A percentile compares a stretch with the other conserved stretches of the same genome.
Evolutionary conservation across 1,284 basidiomycete genomes (phyloP).

Genomic region (Ceratorhiza oryzae-sativae): DNA sequence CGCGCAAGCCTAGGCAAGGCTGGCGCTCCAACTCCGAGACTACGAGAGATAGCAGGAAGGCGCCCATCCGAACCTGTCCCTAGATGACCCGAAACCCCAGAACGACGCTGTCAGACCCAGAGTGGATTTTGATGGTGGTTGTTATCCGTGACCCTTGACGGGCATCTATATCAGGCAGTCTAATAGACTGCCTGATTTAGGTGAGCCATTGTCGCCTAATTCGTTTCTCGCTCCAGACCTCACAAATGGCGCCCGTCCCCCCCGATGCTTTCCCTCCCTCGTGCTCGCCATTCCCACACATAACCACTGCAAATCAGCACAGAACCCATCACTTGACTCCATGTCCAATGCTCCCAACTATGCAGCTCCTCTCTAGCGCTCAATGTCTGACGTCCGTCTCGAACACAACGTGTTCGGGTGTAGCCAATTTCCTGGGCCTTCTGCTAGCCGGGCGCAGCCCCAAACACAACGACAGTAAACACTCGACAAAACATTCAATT

Average conservation of each 20-base stretch:
- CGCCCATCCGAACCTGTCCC: neutral
- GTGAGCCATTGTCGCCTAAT: slow-evolving; percentile 25
- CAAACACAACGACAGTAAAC: neutral
- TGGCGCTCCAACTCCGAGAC: slow-evolving; percentile 19
- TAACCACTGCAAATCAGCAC: slow-evolving; percentile 10
- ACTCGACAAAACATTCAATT: neutral
- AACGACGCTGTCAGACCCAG: neutral
- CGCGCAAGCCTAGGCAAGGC: slow-evolving; percentile 8
- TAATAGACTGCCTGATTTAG: slow-evolving; percentile 22
- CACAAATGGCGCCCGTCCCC: slow-evolving; percentile 6
- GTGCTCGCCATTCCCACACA: slow-evolving; percentile 4
- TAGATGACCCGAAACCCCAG: neutral
- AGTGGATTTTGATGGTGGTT: slow-evolving; percentile 2
- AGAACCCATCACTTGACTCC: neutral
- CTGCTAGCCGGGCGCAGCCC: neutral
- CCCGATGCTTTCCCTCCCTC: slow-evolving; percentile 30
- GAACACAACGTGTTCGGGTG: neutral
- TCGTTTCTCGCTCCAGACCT: slow-evolving; percentile 6
- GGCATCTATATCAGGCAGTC: neutral
- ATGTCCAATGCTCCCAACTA: neutral
- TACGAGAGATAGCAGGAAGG: neutral
- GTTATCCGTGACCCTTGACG: slow-evolving; percentile 18
- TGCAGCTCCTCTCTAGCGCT: slow-evolving; percentile 2
- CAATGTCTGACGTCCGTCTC: slow-evolving; percentile 21
- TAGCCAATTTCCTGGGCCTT: neutral